Evolutionary conservation across 768 basidiomycete genomes (phyloP), one percentile per base, ranked within the genome.

Genomic region (Mrakia hoshinonis): DNA sequence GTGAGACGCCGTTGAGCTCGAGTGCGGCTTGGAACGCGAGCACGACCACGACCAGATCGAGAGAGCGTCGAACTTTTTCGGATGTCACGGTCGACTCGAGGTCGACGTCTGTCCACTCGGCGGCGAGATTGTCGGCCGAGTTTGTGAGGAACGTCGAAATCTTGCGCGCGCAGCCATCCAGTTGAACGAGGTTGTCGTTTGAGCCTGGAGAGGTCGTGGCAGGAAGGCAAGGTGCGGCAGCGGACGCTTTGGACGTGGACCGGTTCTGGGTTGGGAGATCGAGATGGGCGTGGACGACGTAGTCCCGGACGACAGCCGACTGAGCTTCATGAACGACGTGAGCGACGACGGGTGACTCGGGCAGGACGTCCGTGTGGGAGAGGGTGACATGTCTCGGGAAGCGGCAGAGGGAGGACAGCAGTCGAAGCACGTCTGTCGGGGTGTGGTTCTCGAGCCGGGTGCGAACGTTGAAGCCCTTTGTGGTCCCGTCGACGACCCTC

Each of bases 21-120:
- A 92, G 55, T 5, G 85, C 75, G 3, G 85, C 84, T 77, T 92
- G 88, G 75, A 90, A 94, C 46, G 82, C 81, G 2, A 96, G 79
- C 3, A 87, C 84, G 1, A 82, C 81, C 10, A 91, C 82, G 6
- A 86, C 85, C 38, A 88, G 79, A 77, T 97, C 92, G 67, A 96
- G 75, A 4, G 85, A 82, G 38, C 83, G 82, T 26, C 91, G 86
- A 4, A 87, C 83, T 58, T 82, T 83, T 77, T 90, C 90, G 0
- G 85, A 85, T 9, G 84, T 85, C 29, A 83, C 82, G 15, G 75
- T 73, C 36, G 74, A 74, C 9, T 69, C 76, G 18, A 80, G 80
- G 26, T 78, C 79, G 31, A 77, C 34, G 6, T 72, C 58, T 51
- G 85, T 84, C 85, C 85, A 86, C 51, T 85, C 84, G 1, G 73